phyloP scores from a whole-genome alignment of 805 yeast species.

The Sugiyamaella smithiae region DNA sequence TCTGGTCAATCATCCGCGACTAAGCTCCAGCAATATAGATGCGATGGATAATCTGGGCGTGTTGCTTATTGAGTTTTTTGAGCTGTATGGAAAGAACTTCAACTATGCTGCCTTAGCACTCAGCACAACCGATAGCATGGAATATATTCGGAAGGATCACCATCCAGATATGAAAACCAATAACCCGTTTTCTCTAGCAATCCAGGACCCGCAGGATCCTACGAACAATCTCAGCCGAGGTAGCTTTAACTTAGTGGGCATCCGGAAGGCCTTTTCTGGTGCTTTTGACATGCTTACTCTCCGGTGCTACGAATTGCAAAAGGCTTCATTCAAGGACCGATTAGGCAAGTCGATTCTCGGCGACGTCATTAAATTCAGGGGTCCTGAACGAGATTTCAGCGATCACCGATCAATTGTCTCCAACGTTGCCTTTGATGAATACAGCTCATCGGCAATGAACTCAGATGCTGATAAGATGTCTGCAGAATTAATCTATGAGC shows the following conservation, averaged over 20 bases:
- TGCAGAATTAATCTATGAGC: neutral
- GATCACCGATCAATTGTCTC: slow-evolving; percentile 9
- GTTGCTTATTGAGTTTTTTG: slow-evolving; percentile 84
- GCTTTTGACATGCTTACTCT: slow-evolving; percentile 76
- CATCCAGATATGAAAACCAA: slow-evolving; percentile 50
- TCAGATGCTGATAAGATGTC: neutral
- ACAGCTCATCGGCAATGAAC: neutral
- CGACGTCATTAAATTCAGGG: slow-evolving; percentile 70
- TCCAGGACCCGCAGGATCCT: slow-evolving; percentile 86
- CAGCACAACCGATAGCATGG: slow-evolving; percentile 55
- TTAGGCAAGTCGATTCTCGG: slow-evolving; percentile 74
- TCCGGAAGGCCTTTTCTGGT: slow-evolving; percentile 84
- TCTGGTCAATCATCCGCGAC: slow-evolving; percentile 72
- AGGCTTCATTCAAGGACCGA: slow-evolving; percentile 62
- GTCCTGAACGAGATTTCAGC: slow-evolving; percentile 58
- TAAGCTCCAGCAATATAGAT: slow-evolving; percentile 62
- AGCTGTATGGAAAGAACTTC: slow-evolving; percentile 84
- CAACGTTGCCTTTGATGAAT: neutral
- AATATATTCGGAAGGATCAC: slow-evolving; percentile 56
- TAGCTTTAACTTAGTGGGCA: slow-evolving; percentile 71
- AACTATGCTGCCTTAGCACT: slow-evolving; percentile 78
- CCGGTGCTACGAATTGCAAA: slow-evolving; percentile 69
- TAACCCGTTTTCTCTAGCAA: slow-evolving; percentile 63
- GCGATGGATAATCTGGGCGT: slow-evolving; percentile 80
- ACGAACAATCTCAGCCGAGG: slow-evolving; percentile 84